Evolutionary conservation across 2,329 filamentous ascomycete species (phyloP).

Genomic region (Fusarium sp.): DNA sequence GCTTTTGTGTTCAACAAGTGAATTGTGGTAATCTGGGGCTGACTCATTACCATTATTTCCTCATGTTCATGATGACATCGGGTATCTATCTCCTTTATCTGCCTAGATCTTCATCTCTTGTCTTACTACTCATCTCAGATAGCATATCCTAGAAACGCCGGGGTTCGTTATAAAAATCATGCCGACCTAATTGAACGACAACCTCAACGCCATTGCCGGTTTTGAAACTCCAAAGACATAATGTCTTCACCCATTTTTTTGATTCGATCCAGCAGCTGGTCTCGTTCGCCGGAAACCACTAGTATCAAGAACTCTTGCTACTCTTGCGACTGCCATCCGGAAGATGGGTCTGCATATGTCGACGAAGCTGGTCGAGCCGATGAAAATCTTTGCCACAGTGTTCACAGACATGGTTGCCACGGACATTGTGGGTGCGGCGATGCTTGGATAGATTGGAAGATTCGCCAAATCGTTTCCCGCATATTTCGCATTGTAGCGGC

Average conservation of each 20-base stretch:
- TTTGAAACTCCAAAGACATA: slow-evolving; percentile 21
- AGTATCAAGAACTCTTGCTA: slow-evolving; percentile 33
- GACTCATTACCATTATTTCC: slow-evolving; percentile 6
- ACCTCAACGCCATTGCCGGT: slow-evolving; percentile 30
- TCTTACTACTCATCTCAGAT: slow-evolving; percentile 18
- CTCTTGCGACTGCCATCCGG: slow-evolving; percentile 33
- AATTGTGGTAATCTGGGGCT: neutral
- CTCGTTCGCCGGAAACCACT: neutral
- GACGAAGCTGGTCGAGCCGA: slow-evolving; percentile 70
- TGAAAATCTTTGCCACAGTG: slow-evolving; percentile 70
- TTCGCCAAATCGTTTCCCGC: slow-evolving; percentile 71
- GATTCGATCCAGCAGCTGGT: neutral
- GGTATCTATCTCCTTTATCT: slow-evolving; percentile 40
- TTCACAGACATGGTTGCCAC: slow-evolving; percentile 65
- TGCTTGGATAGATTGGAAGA: slow-evolving; percentile 77
- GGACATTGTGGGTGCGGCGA: slow-evolving; percentile 69
- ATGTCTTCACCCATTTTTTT: slow-evolving; percentile 1
- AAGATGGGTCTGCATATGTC: slow-evolving; percentile 61
- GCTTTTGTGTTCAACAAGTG: neutral
- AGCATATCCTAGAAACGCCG: slow-evolving; percentile 29
- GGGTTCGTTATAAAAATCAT: slow-evolving; percentile 10
- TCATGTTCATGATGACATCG: slow-evolving; percentile 24
- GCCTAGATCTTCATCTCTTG: slow-evolving; percentile 20
- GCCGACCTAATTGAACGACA: slow-evolving; percentile 13
- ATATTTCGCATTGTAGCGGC: slow-evolving; percentile 70